Base-by-base conservation (phyloP, 305 asterid species). In the Fraxinus sp. region DNA sequence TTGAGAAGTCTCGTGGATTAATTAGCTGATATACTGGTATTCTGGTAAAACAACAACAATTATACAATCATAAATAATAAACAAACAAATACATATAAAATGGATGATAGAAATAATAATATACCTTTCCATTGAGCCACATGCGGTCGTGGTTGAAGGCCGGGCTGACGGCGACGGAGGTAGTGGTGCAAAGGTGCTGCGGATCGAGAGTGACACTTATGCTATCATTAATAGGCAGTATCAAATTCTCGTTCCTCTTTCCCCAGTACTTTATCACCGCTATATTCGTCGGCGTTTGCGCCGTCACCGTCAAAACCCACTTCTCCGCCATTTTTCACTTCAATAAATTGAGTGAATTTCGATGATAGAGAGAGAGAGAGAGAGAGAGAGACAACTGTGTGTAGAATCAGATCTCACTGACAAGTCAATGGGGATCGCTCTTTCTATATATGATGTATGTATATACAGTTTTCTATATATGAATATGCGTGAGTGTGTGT, bases 241-340 rank as follows among this genome's bases (percentile, higher is more conserved):
- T 93, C 18, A 91, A 86, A 37, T 87, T 86, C 37, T 96, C 99
- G 72, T 96, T 92, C 46, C 98, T 90, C 87, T 94, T 94, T 26
- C 99, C 99, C 99, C 99, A 96, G 84, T 96, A 96, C 91, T 96
- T 96, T 8, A 96, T 93, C 86, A 96, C 99, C 16, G 99, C 98
- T 76, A 96, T 93, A 83, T 96, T 96, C 6, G 99, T 94, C 30
- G 99, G 98, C 81, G 98, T 96, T 85, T 93, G 98, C 24, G 99
- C 99, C 68, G 98, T 96, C 68, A 87, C 89, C 87, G 88, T 87
- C 83, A 91, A 74, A 76, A 94, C 87, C 99, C 99, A 93, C 18
- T 88, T 88, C 70, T 80, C 82, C 85, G 86, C 89, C 92, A 88
- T 90, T 16, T 32, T 70, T 6, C 41, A 57, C 18, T 32, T 30